These are phyloP conservation scores for Coemansia asiatica DNA, from an alignment of 192 early-diverging fungal genomes.

Conservation along the genomic window DNA sequence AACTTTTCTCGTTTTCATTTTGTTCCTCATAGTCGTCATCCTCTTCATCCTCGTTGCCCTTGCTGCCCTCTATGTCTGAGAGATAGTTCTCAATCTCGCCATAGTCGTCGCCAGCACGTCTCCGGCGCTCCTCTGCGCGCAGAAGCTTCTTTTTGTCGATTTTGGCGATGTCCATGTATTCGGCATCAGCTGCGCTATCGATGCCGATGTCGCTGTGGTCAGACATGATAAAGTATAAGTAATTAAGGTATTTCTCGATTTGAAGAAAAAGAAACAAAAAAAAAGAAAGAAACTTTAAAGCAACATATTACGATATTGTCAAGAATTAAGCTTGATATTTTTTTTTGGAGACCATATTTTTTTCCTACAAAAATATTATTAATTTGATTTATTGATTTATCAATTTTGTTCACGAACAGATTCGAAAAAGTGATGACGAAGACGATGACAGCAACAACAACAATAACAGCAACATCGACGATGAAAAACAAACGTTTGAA, in stretches of 20 bases:
- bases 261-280: not conserved
- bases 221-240: not conserved
- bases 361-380: not conserved
- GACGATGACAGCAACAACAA: too few species aligned
- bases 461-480: too few species aligned
- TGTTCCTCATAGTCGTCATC: conserved; percentile 32
- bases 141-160: conserved; percentile 44
- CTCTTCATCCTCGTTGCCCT: conserved; percentile 23
- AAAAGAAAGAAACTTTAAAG: not conserved
- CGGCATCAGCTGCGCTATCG: not conserved
- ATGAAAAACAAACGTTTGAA: too few species aligned
- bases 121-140: conserved; percentile 45
- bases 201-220: conserved; percentile 1
- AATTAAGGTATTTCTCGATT: not conserved
- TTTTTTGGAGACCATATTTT: not conserved
- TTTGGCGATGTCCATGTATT: conserved; percentile 21
- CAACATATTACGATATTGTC: not conserved
- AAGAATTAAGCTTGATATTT: not conserved
- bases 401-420: too few species aligned
- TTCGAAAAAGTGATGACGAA: too few species aligned
- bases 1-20: too few species aligned
- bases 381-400: not conserved
- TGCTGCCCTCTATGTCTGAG: conserved; percentile 9
- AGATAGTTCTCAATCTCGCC: conserved; percentile 44
- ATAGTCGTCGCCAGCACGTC: conserved; percentile 40